Evolutionary conservation across 352 stramenopile genomes (phyloP).

Genomic region (Phytophthora niederhauseri): DNA sequence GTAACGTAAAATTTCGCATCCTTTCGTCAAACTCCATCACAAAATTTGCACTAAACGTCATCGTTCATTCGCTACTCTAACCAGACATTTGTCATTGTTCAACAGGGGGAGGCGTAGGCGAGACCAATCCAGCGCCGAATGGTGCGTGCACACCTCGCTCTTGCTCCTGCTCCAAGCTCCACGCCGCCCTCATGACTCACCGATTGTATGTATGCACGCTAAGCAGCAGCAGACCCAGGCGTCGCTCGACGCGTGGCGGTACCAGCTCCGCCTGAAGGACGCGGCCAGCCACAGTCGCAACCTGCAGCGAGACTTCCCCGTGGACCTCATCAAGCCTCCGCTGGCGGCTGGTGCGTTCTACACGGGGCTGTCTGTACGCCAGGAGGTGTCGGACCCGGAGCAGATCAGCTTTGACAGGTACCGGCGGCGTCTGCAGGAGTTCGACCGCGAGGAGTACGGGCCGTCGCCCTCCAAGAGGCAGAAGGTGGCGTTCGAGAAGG

Average conservation of each 20-base stretch:
- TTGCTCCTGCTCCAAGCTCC: not conserved
- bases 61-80: conserved; percentile 17
- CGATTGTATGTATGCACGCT: not conserved
- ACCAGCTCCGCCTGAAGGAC: conserved; percentile 54
- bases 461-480: conserved; percentile 36
- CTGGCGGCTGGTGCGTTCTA: conserved; percentile 1
- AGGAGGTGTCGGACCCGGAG: conserved; percentile 24
- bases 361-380: conserved; percentile 25
- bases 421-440: conserved; percentile 45
- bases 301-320: conserved; percentile 48
- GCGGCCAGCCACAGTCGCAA: conserved; percentile 53
- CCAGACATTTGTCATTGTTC: conserved; percentile 22
- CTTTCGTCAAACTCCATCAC: not conserved
- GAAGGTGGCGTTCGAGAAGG: conserved; percentile 35
- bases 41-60: not conserved
- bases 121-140: conserved; percentile 15
- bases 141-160: conserved; percentile 19
- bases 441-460: conserved; percentile 56
- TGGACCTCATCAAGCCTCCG: conserved; percentile 42
- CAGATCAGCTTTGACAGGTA: conserved; percentile 46
- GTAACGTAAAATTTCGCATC: conserved; percentile 22
- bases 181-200: conserved; percentile 7
- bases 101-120: conserved; percentile 9
- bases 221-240: conserved; percentile 47
- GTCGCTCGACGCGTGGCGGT: conserved; percentile 53